Base-by-base conservation (phyloP, 2,329 filamentous ascomycete genomes). In the Colletotrichum horii region DNA sequence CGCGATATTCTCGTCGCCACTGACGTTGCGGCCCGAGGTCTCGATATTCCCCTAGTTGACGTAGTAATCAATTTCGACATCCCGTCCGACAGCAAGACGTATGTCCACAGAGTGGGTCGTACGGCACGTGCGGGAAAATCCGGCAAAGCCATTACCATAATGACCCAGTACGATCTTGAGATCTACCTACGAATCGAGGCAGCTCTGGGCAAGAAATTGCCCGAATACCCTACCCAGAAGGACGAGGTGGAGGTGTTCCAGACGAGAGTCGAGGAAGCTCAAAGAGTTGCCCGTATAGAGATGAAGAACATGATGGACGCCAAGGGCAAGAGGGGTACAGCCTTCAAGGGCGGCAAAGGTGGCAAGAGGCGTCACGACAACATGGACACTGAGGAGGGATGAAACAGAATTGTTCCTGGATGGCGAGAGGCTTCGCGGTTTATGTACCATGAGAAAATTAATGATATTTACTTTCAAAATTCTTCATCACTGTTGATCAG, bases 11-110 rank as follows among this genome's bases (percentile, higher is more conserved):
- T 99, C 6, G 94, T 98, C 5, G 96, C 96, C 14, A 98, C 96
- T 0, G 96, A 98, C 83, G 95, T 98, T n/a, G 96, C 96, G 2
- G 95, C 96, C 1, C 93, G 96, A 83, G 96, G 96, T 89, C 89
- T 98, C 8, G 96, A 98, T 87, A 98, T 98, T 62, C 96, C 96
- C 15, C 94, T 92, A n/a, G 96, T 98, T 15, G 95, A 98, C 78
- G 87, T 96, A 0, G 95, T 98, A 4, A 84, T 98, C 78, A 98
- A 98, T 85, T 94, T 93, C 78, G 96, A 98, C 80, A 86, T 98
- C 4, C 95, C 96, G 0, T 91, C 92, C 32, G 95, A 97, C 84
- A 94, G 92, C 80, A 97, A 98, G 85, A 98, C 96, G 0, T 98
- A 98, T 80, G 94, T 98, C 36, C 96, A 98, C 84, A 91, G 96